Evolutionary conservation across 2,329 filamentous ascomycete species (phyloP), one percentile per base, ranked within the genome.

Genomic region (Xylaria sp.): DNA sequence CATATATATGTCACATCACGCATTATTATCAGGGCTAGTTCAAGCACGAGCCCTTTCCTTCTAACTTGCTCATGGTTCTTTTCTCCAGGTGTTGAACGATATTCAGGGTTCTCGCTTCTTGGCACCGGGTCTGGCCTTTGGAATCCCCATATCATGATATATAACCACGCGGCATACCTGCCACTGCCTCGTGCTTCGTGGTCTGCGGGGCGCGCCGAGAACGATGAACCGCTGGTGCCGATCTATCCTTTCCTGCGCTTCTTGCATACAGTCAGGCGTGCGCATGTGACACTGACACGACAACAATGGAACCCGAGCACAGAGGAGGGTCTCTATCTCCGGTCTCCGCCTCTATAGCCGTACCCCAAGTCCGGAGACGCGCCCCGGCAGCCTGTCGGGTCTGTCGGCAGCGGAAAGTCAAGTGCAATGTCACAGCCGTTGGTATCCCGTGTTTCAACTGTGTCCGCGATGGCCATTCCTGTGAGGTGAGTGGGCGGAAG

Each of bases 381-480:
- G 63, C 67, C 18, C 67, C 64, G 41, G 33, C 67, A 18, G 67
- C 67, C 15, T 70, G 67, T 43, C 57, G 67, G 28, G 59, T 67
- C 23, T 70, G 67, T 54, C 58, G 64, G 51, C 67, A 64, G 62
- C 75, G 76, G 23, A 78, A 77, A 65, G 75, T 77, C 7, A 72
- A 73, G 51, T 78, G 76, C 59, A 75, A 73, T 60, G 69, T 73
- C 54, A 36, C 60, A 25, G 55, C 54, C 25, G 48, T 68, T 31
- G 71, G 75, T 31, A 59, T 76, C 25, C 78, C 78, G 4, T 79
- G 77, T 46, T 70, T 75, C 28, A 75, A 75, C 6, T 79, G 78
- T 71, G 71, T 74, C 13, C 75, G 77, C 59, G 76, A 79, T 65
- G 62, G 66, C 31, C 66, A 72, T 1, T 69, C 75, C 25, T 79